Percentiles rank a stretch among this genome's conserved stretches.
phyloP scores from a whole-genome alignment of 2,329 filamentous ascomycete species.

The Alternaria sp. region DNA sequence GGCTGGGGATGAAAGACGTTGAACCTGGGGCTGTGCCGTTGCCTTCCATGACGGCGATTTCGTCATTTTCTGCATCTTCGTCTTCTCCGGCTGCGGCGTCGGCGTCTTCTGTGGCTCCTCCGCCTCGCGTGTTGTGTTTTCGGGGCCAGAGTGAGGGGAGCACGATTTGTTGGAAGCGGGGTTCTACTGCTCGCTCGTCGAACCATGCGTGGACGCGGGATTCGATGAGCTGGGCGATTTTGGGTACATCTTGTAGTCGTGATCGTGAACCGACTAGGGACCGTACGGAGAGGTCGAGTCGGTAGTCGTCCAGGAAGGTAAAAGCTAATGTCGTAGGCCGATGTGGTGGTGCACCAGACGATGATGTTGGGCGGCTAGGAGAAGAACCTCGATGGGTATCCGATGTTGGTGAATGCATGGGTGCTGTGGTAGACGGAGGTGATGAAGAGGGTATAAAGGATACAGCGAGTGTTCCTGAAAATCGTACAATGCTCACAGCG shows the following conservation, averaged over 20 bases:
- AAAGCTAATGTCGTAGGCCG: conserved; percentile 88
- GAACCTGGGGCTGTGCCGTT: conserved; percentile 19
- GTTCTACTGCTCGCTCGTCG: conserved; percentile 85
- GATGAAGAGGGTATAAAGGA: conserved; percentile 80
- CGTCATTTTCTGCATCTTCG: conserved; percentile 27
- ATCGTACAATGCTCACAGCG: conserved; percentile 88
- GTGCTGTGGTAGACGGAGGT: conserved; percentile 36
- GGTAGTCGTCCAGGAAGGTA: conserved; percentile 89
- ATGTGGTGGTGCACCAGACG: conserved; percentile 38
- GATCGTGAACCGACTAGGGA: conserved; percentile 82
- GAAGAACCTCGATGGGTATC: conserved; percentile 51
- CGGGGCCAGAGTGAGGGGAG: conserved; percentile 83
- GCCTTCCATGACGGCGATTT: conserved; percentile 24
- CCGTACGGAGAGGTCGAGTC: conserved; percentile 81
- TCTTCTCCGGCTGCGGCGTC: conserved; percentile 49
- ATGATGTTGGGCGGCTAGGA: conserved; percentile 51
- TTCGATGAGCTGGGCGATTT: conserved; percentile 86
- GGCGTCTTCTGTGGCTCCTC: conserved; percentile 66
- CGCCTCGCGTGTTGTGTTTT: conserved; percentile 82
- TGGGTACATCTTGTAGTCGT: conserved; percentile 83
- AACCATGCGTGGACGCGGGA: conserved; percentile 84
- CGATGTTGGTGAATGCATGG: conserved; percentile 55
- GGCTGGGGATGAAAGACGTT: conserved; percentile 19
- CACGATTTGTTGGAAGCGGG: conserved; percentile 85
- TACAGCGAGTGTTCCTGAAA: conserved; percentile 92